Conservation (phyloP, 1,139 yeast genomes). For the Suhomyces yuchorum region DNA sequence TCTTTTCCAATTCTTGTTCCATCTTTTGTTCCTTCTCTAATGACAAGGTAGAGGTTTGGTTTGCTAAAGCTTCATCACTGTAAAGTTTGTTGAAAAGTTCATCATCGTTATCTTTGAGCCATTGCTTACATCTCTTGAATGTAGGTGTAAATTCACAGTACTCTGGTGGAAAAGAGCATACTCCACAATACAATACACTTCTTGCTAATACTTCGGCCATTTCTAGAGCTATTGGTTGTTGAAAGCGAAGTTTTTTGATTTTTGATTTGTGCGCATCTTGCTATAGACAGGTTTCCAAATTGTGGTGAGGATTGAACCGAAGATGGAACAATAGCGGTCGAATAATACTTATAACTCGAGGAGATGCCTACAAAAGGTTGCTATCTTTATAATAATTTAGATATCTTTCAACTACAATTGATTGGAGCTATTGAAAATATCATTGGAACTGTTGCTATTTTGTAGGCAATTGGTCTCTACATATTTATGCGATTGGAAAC, state of each 20-base stretch:
- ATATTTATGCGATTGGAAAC: too few relatives aligned
- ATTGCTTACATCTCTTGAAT: slow-evolving; percentile 78
- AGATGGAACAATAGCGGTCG: too few relatives aligned
- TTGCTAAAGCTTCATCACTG: slow-evolving; percentile 55
- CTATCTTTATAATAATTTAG: too few relatives aligned
- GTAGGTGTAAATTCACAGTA: slow-evolving; percentile 91
- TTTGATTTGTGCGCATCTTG: neutral
- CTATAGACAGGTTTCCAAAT: neutral
- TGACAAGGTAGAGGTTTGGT: slow-evolving; percentile 56
- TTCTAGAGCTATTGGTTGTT: neutral
- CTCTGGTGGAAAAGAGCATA: slow-evolving; percentile 88
- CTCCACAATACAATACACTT: slow-evolving; percentile 69
- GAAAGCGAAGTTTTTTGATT: slow-evolving; percentile 4
- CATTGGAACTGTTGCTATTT: too few relatives aligned
- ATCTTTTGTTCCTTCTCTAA: slow-evolving; percentile 81
- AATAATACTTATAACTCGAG: too few relatives aligned
- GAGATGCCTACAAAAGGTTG: too few relatives aligned
- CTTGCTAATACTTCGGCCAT: slow-evolving; percentile 48
- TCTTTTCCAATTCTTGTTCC: slow-evolving; percentile 77
- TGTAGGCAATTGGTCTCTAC: too few relatives aligned
- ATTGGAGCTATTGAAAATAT: too few relatives aligned
- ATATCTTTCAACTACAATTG: too few relatives aligned
- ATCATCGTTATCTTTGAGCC: slow-evolving; percentile 66
- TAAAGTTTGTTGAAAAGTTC: slow-evolving; percentile 63
- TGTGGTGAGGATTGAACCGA: too few relatives aligned